phyloP scores from a whole-genome alignment of 2,329 filamentous ascomycete genomes.

The Shiraia sp. region DNA sequence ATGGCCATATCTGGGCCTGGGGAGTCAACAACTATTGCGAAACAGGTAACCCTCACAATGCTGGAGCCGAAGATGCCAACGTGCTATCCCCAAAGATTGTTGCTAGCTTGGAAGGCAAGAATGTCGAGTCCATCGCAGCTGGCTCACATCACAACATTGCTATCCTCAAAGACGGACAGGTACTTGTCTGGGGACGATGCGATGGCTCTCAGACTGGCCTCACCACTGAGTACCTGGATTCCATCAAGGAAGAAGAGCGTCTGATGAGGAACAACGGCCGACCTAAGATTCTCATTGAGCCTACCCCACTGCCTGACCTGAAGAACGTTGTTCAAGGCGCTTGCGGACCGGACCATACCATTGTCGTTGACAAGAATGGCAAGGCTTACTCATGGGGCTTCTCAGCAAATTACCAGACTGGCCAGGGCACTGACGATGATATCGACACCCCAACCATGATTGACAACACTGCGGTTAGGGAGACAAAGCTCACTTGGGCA shows the following conservation, averaged over 20 bases:
- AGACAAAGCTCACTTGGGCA: conserved; percentile 74
- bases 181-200: conserved; percentile 63
- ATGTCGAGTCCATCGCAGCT: conserved; percentile 71
- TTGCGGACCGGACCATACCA: conserved; percentile 72
- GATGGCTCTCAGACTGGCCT: conserved; percentile 61
- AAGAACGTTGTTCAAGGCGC: conserved; percentile 60
- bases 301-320: conserved; percentile 64
- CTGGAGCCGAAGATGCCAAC: conserved; percentile 70
- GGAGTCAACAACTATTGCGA: conserved; percentile 87
- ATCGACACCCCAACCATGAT: conserved; percentile 76
- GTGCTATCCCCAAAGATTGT: conserved; percentile 70
- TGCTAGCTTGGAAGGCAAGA: conserved; percentile 63
- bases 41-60: conserved; percentile 67
- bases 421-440: conserved; percentile 77
- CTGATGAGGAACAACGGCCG: conserved; percentile 60
- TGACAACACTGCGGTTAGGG: conserved; percentile 80
- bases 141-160: conserved; percentile 75
- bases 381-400: conserved; percentile 81
- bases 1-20: conserved; percentile 76
- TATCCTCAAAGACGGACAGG: conserved; percentile 57
- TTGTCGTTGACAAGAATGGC: conserved; percentile 70
- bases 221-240: conserved; percentile 29
- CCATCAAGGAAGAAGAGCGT: conserved; percentile 44
- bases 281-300: conserved; percentile 72
- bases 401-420: conserved; percentile 78